Evolutionary conservation across 768 basidiomycete genomes (phyloP), one percentile per base, ranked within the genome.

Genomic region (Dacryopinax primogenitus): DNA sequence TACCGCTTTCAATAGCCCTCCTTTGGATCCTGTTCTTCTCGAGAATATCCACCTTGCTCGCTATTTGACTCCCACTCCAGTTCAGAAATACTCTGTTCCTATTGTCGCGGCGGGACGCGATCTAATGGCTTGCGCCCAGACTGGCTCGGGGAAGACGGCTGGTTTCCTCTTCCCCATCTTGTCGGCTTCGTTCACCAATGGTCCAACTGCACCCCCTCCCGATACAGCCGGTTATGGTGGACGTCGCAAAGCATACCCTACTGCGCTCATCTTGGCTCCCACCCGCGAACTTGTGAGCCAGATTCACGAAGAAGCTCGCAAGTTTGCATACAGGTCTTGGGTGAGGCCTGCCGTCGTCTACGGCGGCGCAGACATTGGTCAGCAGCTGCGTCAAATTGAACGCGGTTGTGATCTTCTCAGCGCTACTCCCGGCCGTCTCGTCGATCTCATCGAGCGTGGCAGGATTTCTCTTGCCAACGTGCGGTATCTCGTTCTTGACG

Each of bases 101-200:
- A 98, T 98, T 74, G 94, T 99, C 71, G 88, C 92, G 66, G 84
- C 78, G 69, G 86, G 86, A 71, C 67, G 65, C 32, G 90, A 92
- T 77, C 80, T 92, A 77, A 94, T 95, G 92, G 92, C 92, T 69
- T 94, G 92, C 75, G 92, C 92, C 71, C 79, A 98, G 89, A 99
- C 96, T 72, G 96, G 96, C 79, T 99, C 96, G 76, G 96, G 96
- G 68, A 99, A 98, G 81, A 98, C 96, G 37, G 96, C 84, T 70
- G 96, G 96, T 73, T 99, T 99, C 84, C 83, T 99, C 68, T 99
- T 99, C 83, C 96, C 96, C 65, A 98, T 99, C 73, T 84, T 99
- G 68, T 96, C 93, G 33, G 88, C 93, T 18, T 88, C 91, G 39
- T 99, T 96, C 78, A 68, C 82, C 45, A 79, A 82, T 68, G 96